phyloP scores from a whole-genome alignment of 1,284 basidiomycete genomes.

The Rhodotorula glutinis region DNA sequence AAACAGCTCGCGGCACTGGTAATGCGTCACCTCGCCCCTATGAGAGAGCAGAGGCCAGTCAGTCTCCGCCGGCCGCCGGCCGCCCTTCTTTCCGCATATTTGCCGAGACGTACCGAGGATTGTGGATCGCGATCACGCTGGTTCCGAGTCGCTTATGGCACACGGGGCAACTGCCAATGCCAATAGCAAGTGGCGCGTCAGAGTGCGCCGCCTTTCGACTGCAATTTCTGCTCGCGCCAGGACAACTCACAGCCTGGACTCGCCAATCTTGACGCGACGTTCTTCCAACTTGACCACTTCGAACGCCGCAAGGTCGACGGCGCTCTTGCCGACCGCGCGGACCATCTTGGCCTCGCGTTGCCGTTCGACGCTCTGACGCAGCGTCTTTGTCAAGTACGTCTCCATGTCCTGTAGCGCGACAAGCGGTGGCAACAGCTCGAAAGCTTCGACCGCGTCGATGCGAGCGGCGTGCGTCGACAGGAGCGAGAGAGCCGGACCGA shows the following conservation, averaged over 20 bases:
- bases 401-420: conserved; percentile 74
- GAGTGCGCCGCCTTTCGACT: too few relatives aligned
- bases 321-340: conserved; percentile 63
- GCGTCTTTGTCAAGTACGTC: conserved; percentile 72
- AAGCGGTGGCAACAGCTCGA: conserved; percentile 82
- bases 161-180: conserved; percentile 73
- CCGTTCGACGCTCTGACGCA: conserved; percentile 56
- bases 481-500: conserved; percentile 75
- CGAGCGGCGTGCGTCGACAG: conserved; percentile 77
- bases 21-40: conserved; percentile 89
- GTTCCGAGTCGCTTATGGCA: conserved; percentile 93
- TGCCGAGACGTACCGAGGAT: conserved; percentile 61
- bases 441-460: conserved; percentile 72
- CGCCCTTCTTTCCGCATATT: too few relatives aligned
- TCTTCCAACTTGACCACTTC: conserved; percentile 71
- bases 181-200: not conserved
- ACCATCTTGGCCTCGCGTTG: conserved; percentile 67
- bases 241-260: conserved; percentile 75
- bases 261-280: conserved; percentile 81
- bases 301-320: conserved; percentile 69
- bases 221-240: too few relatives aligned
- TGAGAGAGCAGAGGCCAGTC: conserved; percentile 12
- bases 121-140: conserved; percentile 90
- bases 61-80: not conserved
- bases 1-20: conserved; percentile 61